Base-by-base conservation (phyloP, 495 filamentous ascomycete genomes). In the Neurospora sp. region DNA sequence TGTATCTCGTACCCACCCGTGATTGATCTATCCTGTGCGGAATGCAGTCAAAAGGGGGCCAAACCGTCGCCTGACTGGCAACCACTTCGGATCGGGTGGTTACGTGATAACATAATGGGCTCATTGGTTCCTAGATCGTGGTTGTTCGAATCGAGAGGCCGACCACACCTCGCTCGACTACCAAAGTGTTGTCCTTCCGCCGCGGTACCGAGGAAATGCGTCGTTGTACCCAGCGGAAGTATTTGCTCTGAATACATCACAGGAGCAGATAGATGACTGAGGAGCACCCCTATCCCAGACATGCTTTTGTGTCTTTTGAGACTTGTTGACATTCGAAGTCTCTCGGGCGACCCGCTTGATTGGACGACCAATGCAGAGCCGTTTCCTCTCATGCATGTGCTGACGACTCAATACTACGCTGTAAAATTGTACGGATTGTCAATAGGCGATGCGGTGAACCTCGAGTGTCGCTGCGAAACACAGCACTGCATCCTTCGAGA, bases 351-450 rank as follows among this genome's bases (percentile, higher is more conserved):
- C 27, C 38, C 35, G 42, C 49, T 66, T 69, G 37, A 77, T 77
- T 77, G 76, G 76, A 73, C 31, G 54, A 70, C 70, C 49, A 49
- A 62, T 75, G 76, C 72, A 75, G 74, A 75, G 70, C 49, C 75
- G 71, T 75, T 74, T 73, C 75, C 69, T 74, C 69, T 73, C 73
- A 72, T 77, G 73, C 77, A 78, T 72, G 71, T 76, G 62, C 70
- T 71, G 76, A 74, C 74, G 72, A 72, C 71, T 76, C 62, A 70
- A 75, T 77, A 72, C 60, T 37, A 76, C 74, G 72, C 49, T 62
- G 69, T 72, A 66, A 75, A 42, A 60, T 77, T 72, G 76, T 69
- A 75, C 27, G 42, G 42, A 60, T 66, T 35, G 54, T 71, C 75
- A 41, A 42, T 38, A 62, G 38, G 35, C 62, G 70, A 44, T 20